Evolutionary conservation across 2,329 filamentous ascomycete species (phyloP), one percentile per base, ranked within the genome.

Genomic region (Lasiodiplodia theobromae): DNA sequence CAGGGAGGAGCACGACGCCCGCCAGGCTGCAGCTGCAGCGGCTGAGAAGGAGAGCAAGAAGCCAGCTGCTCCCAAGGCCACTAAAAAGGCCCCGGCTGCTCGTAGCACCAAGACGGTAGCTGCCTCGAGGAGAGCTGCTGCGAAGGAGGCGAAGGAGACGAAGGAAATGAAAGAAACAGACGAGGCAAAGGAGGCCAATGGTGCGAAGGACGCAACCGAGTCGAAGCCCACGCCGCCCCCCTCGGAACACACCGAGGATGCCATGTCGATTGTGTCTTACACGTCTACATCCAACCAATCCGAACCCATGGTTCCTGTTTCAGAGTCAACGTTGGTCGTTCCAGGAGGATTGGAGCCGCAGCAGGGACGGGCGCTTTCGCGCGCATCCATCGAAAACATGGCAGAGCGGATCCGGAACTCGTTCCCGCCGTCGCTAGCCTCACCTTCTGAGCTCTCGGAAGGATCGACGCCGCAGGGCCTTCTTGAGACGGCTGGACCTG

Each of bases 1-100:
- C 0, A 83, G 83, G 25, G 86, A 89, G 73, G 86, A 89, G 73
- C 82, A 88, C 69, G 85, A 87, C 34, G 82, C 81, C 8, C 78
- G 84, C 25, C 77, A 83, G 63, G 81, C 80, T 65, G 74, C 73
- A n/a, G 71, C 75, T 0, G 77, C 81, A n/a, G 80, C 82, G 51
- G 76, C 75, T 28, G 79, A 80, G 57, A 80, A 79, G 68, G 79
- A 80, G 62, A 76, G 76, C n/a, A 69, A 69, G 40, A 70, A 68
- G 38, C 18, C 67, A 51, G 74, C 74, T 2, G 71, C 77, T 0
- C 78, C 77, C 67, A 83, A 80, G 71, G 66, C 76, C 1, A 67
- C 73, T 21, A 67, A 73, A 1, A 79, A 76, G 53, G 47, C 65
- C 14, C 23, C 70, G 52, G 68, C 69, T 18, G 23, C 69, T 40